These are phyloP conservation scores for Bondarzewia mesenterica DNA, from an alignment of 1,284 basidiomycete genomes.

Conservation along the genomic window DNA sequence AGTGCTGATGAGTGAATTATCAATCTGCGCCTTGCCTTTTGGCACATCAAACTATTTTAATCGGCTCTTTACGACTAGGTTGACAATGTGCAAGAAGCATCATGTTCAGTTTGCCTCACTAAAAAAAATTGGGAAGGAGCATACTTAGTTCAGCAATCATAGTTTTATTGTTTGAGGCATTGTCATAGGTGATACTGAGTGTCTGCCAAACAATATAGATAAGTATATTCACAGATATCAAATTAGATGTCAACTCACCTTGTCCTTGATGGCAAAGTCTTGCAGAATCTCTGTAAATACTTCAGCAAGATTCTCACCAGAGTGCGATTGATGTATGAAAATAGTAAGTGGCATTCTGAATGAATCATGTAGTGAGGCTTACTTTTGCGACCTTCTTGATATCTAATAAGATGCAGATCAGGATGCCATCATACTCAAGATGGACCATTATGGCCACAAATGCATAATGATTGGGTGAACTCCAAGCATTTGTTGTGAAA, in stretches of 20 bases:
- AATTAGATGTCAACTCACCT: background rate
- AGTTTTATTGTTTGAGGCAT: background rate
- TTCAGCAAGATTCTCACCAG: background rate
- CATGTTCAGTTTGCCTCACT: background rate
- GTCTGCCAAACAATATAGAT: background rate
- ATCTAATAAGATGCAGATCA: constrained; percentile 15
- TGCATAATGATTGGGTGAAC: constrained; percentile 21
- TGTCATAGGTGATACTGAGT: too few species aligned
- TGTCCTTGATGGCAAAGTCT: background rate
- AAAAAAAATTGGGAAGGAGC: background rate
- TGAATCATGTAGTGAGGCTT: too few species aligned
- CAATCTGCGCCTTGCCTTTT: background rate
- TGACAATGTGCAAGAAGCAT: constrained; percentile 2
- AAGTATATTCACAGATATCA: background rate
- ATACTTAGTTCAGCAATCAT: background rate
- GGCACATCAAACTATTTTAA: constrained; percentile 11
- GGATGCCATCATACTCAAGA: constrained; percentile 18
- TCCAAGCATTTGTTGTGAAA: constrained; percentile 25
- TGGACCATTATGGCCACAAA: constrained; percentile 20
- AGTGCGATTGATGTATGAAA: background rate
- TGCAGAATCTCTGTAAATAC: background rate
- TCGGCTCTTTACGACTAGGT: constrained; percentile 1
- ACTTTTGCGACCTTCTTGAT: too few species aligned
- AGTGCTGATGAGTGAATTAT: background rate
- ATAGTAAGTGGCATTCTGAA: too few species aligned